Evolutionary conservation across 208 protist genomes (phyloP).

Genomic region (Vickermania ingenoplastis): DNA sequence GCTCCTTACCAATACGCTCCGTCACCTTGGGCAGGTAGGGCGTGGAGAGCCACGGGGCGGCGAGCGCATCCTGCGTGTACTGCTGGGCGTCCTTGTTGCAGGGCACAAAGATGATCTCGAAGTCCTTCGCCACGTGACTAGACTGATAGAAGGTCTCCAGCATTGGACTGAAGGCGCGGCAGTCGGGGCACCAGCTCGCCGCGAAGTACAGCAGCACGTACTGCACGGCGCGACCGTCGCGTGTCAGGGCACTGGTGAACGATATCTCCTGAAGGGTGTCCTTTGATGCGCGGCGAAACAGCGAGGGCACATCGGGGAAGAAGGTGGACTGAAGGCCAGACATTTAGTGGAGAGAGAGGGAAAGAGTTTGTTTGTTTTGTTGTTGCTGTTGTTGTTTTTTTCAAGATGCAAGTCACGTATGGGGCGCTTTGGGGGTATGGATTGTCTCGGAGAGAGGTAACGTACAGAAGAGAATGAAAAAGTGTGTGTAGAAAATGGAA

Average conservation of each 20-base stretch:
- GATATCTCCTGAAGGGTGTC: constrained; percentile 18
- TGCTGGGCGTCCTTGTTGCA: constrained; percentile 34
- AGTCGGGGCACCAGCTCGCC: constrained; percentile 75
- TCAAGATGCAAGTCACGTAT: too few relatives aligned
- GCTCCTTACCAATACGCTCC: constrained; percentile 7
- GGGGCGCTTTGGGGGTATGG: too few relatives aligned
- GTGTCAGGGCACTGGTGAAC: constrained; percentile 18
- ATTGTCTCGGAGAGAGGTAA: too few relatives aligned
- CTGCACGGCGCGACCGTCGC: constrained; percentile 26
- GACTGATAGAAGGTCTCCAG: constrained; percentile 50
- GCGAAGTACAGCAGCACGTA: constrained; percentile 72
- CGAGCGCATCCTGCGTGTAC: constrained; percentile 54
- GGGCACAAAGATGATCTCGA: constrained; percentile 67
- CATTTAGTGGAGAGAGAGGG: not conserved
- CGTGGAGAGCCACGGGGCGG: constrained; percentile 2
- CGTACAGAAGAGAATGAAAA: not conserved
- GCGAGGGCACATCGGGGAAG: not conserved
- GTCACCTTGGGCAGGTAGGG: not conserved
- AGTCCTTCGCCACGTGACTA: constrained; percentile 18
- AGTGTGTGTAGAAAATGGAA: constrained; percentile 6
- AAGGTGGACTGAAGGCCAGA: not conserved
- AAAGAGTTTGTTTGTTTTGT: not conserved
- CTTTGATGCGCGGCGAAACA: not conserved
- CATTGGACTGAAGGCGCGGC: constrained; percentile 62
- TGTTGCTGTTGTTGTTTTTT: constrained; percentile 3